A percentile compares a stretch with the other conserved stretches of the same genome.
These are phyloP conservation scores for Fusarium compactum DNA, from an alignment of 2,329 filamentous ascomycete genomes.

Conservation along the genomic window DNA sequence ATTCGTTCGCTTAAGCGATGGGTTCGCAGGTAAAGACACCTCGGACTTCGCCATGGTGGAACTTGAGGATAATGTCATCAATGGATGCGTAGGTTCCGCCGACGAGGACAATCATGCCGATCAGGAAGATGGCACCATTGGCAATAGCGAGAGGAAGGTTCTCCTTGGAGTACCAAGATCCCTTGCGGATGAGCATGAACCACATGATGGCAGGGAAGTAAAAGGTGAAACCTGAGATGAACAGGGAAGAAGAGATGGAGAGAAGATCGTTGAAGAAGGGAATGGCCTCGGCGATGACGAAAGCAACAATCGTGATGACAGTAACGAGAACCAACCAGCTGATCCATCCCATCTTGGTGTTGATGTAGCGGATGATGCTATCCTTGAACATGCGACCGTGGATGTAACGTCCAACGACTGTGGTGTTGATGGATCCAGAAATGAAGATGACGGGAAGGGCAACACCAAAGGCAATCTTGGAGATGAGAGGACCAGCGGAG, in stretches of 20 bases:
- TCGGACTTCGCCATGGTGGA: conserved; percentile 44
- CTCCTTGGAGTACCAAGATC: conserved; percentile 47
- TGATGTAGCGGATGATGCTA: conserved; percentile 60
- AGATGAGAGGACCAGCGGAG: conserved; percentile 68
- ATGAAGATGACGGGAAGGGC: conserved; percentile 80
- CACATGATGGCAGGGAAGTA: conserved; percentile 59
- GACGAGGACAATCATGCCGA: conserved; percentile 51
- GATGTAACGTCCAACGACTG: conserved; percentile 60
- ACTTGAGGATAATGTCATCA: conserved; percentile 48
- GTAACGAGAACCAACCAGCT: conserved; percentile 71
- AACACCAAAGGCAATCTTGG: conserved; percentile 77
- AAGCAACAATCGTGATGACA: conserved; percentile 71
- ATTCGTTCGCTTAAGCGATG: conserved; percentile 41
- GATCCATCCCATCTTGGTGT: conserved; percentile 61
- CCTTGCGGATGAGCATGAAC: conserved; percentile 55
- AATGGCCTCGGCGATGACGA: conserved; percentile 78
- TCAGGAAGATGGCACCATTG: conserved; percentile 48
- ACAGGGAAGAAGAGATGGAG: conserved; percentile 63
- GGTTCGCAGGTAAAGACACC: conserved; percentile 49
- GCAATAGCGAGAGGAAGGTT: conserved; percentile 46
- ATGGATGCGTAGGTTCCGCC: conserved; percentile 52
- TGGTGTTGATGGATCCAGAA: conserved; percentile 76
- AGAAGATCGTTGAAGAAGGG: conserved; percentile 79
- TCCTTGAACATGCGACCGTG: conserved; percentile 60
- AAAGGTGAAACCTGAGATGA: conserved; percentile 61